phyloP scores from a whole-genome alignment of 2,329 filamentous ascomycete species.

The Cladosporium sp. region DNA sequence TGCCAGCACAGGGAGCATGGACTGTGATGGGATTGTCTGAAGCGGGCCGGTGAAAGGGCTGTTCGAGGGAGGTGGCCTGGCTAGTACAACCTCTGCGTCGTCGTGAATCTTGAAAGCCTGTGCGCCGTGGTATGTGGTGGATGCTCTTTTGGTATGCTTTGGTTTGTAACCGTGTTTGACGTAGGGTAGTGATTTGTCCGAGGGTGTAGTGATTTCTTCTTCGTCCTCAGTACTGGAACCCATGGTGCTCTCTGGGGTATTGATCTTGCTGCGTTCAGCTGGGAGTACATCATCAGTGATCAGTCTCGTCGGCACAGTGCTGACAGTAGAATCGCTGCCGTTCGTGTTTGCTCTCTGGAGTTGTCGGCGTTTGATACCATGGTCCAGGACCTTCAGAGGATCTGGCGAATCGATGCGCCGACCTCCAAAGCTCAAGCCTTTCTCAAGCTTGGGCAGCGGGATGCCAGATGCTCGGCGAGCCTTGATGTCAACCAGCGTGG shows the following conservation, averaged over 20 bases:
- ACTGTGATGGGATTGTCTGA: conserved; percentile 25
- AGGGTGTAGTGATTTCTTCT: conserved; percentile 23
- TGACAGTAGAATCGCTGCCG: conserved; percentile 14
- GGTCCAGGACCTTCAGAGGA: conserved; percentile 25
- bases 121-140: conserved; percentile 10
- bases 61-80: conserved; percentile 20
- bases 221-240: conserved; percentile 21
- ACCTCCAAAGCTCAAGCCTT: conserved; percentile 19
- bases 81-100: conserved; percentile 12
- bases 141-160: conserved; percentile 2
- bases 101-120: conserved; percentile 15
- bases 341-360: conserved; percentile 18
- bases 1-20: conserved; percentile 15
- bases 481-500: conserved; percentile 23
- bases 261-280: conserved; percentile 19
- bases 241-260: conserved; percentile 21
- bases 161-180: conserved; percentile 13
- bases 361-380: conserved; percentile 23
- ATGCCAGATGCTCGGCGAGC: conserved; percentile 10
- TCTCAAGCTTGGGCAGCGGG: conserved; percentile 8
- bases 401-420: conserved; percentile 20
- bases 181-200: conserved; percentile 9
- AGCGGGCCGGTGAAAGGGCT: conserved; percentile 25
- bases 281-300: conserved; percentile 1
- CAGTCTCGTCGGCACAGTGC: conserved; percentile 11